These are phyloP conservation scores for Hemisphaericaspora subhashii DNA, from an alignment of 1,139 yeast species.

Conservation along the genomic window DNA sequence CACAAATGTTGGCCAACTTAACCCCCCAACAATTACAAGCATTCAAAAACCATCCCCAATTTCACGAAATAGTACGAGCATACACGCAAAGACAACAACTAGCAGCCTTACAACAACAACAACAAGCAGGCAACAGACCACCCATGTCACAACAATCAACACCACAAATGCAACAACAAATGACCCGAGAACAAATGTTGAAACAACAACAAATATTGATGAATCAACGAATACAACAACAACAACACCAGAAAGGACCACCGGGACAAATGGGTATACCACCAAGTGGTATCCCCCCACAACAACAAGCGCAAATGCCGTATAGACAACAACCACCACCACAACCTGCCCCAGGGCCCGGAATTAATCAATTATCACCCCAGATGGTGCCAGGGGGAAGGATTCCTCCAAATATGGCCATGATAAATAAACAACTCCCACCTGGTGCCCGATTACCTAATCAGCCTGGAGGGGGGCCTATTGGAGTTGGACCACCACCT, in stretches of 20 bases:
- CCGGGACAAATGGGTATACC: slow-evolving; percentile 5
- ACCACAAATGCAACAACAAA: slow-evolving; percentile 21
- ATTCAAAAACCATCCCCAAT: slow-evolving; percentile 49
- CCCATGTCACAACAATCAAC: slow-evolving; percentile 26
- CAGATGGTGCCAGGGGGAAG: slow-evolving; percentile 7
- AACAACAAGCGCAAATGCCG: slow-evolving; percentile 1
- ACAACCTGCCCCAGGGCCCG: slow-evolving; percentile 12
- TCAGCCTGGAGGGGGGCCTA: slow-evolving; percentile 6
- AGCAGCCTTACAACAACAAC: slow-evolving; percentile 21
- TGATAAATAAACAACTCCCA: slow-evolving; percentile 7
- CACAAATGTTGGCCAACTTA: slow-evolving; percentile 42
- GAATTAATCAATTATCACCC: not conserved
- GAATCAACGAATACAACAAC: slow-evolving; percentile 11
- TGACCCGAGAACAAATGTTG: slow-evolving; percentile 11
- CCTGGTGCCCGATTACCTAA: slow-evolving; percentile 7
- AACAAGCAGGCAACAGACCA: slow-evolving; percentile 27
- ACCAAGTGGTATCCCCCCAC: not conserved
- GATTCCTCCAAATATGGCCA: slow-evolving; percentile 2
- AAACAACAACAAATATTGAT: slow-evolving; percentile 13
- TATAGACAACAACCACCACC: slow-evolving; percentile 4
- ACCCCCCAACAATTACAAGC: slow-evolving; percentile 50
- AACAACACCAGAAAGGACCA: slow-evolving; percentile 2
- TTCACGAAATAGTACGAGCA: slow-evolving; percentile 39
- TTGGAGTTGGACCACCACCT: slow-evolving; percentile 2
- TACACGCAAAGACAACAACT: slow-evolving; percentile 40